Evolutionary conservation across 306 rosid genomes (phyloP).

Genomic region (Vicia sativa): DNA sequence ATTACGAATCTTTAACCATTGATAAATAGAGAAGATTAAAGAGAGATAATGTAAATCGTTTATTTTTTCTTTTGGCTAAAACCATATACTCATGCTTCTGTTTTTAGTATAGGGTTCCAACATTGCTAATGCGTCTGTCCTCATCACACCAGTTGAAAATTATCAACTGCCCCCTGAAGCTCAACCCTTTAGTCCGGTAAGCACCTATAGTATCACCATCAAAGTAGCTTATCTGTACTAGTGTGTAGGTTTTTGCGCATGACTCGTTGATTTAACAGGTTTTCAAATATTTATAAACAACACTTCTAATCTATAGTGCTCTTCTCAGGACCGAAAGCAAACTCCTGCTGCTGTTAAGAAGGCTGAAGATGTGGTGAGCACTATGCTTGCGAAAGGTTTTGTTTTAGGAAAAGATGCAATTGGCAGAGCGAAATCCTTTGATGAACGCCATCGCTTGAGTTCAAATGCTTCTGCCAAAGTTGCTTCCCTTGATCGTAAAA

Average conservation of each 20-base stretch:
- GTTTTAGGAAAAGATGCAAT: constrained; percentile 76
- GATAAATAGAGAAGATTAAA: not conserved
- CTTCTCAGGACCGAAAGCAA: constrained; percentile 43
- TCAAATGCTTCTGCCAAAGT: constrained; percentile 69
- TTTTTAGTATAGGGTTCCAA: constrained; percentile 58
- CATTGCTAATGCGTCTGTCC: constrained; percentile 55
- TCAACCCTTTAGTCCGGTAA: constrained; percentile 54
- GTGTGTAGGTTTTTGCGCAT: not conserved
- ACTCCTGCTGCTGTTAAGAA: constrained; percentile 51
- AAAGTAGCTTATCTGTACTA: not conserved
- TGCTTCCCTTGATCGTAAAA: constrained; percentile 61
- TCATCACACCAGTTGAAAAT: constrained; percentile 60
- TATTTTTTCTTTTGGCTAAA: constrained; percentile 1
- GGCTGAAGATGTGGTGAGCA: constrained; percentile 78
- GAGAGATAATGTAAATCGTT: not conserved
- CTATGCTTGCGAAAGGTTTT: constrained; percentile 78
- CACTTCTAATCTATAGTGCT: constrained; percentile 14
- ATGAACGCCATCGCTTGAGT: constrained; percentile 61
- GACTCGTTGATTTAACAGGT: not conserved
- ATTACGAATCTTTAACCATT: not conserved
- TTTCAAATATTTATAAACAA: not conserved
- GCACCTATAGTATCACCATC: not conserved
- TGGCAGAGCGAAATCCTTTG: constrained; percentile 64
- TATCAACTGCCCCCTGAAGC: constrained; percentile 74
- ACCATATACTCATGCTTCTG: not conserved